These are phyloP conservation scores for Trichosporon ovoides DNA, from an alignment of 1,284 basidiomycete genomes.

Conservation along the genomic window DNA sequence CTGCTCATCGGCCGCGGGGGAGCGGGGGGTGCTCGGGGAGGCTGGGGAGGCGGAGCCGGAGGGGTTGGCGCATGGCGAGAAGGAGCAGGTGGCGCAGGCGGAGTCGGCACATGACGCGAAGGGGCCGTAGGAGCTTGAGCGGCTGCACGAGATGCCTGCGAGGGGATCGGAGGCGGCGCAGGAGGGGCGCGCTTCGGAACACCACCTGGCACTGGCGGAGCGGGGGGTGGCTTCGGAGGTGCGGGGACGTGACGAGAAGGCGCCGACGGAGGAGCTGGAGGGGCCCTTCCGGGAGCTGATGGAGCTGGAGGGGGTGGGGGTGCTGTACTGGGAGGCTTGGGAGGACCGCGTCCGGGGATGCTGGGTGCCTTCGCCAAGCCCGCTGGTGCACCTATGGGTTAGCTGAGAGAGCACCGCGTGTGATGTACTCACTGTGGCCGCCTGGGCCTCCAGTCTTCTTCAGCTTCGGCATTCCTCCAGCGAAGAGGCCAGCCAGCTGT, in stretches of 20 bases:
- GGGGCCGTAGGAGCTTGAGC: slow-evolving; percentile 21
- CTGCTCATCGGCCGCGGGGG: slow-evolving; percentile 59
- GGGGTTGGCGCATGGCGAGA: slow-evolving; percentile 45
- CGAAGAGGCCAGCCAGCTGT: slow-evolving; percentile 77
- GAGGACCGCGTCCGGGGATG: slow-evolving; percentile 14
- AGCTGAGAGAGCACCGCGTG: neutral
- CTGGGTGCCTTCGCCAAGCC: neutral
- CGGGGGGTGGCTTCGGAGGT: slow-evolving; percentile 61
- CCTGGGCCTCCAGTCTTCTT: slow-evolving; percentile 67
- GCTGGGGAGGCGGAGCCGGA: slow-evolving; percentile 9
- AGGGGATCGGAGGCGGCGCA: slow-evolving; percentile 17
- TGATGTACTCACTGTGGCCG: slow-evolving; percentile 29
- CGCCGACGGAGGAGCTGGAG: slow-evolving; percentile 7
- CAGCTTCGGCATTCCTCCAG: slow-evolving; percentile 83
- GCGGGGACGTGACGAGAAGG: slow-evolving; percentile 29
- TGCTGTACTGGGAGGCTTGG: slow-evolving; percentile 16
- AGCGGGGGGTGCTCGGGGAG: slow-evolving; percentile 17
- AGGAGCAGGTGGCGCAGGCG: neutral
- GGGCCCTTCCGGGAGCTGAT: slow-evolving; percentile 12
- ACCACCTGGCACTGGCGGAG: slow-evolving; percentile 25
- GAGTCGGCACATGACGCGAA: slow-evolving; percentile 14
- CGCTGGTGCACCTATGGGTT: neutral
- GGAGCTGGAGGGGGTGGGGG: slow-evolving; percentile 20
- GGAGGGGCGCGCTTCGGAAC: slow-evolving; percentile 20
- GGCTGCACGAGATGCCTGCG: neutral